Evolutionary conservation across 257 asterid genomes (phyloP).

Genomic region (Nicotiana benthamiana): DNA sequence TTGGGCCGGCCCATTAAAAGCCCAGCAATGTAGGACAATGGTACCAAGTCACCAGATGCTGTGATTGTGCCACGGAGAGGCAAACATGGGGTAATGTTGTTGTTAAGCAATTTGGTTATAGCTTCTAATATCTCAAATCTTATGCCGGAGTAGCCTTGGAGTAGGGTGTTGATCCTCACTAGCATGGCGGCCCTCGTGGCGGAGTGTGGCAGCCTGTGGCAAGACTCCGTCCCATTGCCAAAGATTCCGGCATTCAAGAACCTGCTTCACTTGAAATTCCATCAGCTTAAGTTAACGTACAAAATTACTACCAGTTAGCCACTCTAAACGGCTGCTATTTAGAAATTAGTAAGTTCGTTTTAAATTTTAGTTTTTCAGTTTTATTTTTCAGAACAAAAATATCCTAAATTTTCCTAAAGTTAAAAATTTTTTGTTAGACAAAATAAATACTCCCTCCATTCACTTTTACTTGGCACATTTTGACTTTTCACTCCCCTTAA

Average conservation of each 20-base stretch:
- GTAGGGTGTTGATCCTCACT: conserved; percentile 27
- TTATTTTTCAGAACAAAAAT: no score
- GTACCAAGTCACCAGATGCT: conserved; percentile 25
- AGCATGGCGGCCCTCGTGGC: conserved; percentile 26
- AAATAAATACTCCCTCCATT: no score
- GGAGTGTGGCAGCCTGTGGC: conserved; percentile 20
- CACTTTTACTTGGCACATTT: no score
- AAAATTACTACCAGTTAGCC: no score
- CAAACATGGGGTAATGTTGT: conserved; percentile 20
- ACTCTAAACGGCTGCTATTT: no score
- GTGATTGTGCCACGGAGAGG: conserved; percentile 29
- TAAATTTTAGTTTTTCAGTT: no score
- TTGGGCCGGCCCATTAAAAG: conserved; percentile 17
- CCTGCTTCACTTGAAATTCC: conserved; percentile 2
- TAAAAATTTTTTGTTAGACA: no score
- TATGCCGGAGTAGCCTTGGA: conserved; percentile 28
- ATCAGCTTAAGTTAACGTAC: background rate
- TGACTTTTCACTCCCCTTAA: no score
- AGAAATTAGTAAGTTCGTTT: no score
- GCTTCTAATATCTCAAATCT: conserved; percentile 28
- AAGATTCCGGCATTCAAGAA: conserved; percentile 28
- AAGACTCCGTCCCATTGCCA: conserved; percentile 16
- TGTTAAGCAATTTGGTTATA: conserved; percentile 20
- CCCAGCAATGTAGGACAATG: conserved; percentile 24
- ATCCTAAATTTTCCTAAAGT: no score